Evolutionary conservation across 2,329 filamentous ascomycete species (phyloP).

Genomic region (Cercospora janseana): DNA sequence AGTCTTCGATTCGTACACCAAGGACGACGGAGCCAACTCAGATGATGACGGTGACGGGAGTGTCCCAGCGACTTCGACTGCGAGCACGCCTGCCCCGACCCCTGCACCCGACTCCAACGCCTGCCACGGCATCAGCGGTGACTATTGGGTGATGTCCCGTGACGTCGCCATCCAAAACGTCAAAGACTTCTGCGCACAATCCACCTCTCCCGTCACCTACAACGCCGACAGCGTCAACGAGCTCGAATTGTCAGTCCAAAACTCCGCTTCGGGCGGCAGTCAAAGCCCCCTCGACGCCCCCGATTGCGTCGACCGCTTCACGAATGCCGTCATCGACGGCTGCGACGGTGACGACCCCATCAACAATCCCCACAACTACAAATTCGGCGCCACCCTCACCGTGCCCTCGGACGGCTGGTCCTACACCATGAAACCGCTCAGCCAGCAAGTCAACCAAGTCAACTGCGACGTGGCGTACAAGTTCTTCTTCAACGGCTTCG

Average conservation of each 20-base stretch:
- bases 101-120: not conserved
- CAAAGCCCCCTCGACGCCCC: not conserved
- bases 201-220: not conserved
- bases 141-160: not conserved
- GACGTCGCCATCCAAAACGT: not conserved
- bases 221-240: not conserved
- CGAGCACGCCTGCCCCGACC: no score
- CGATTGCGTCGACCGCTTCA: not conserved
- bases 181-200: not conserved
- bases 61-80: no score
- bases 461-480: not conserved
- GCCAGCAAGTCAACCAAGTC: not conserved
- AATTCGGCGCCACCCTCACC: not conserved
- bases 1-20: no score
- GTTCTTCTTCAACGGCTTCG: not conserved
- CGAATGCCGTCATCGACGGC: not conserved
- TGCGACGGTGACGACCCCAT: not conserved
- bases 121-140: not conserved
- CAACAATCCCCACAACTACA: not conserved
- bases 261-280: not conserved
- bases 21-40: no score
- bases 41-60: no score
- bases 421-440: not conserved
- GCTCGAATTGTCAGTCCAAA: not conserved
- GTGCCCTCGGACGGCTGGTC: not conserved